These are phyloP conservation scores for Podila clonocystis DNA, from an alignment of 192 early-diverging fungal genomes.

Conservation along the genomic window DNA sequence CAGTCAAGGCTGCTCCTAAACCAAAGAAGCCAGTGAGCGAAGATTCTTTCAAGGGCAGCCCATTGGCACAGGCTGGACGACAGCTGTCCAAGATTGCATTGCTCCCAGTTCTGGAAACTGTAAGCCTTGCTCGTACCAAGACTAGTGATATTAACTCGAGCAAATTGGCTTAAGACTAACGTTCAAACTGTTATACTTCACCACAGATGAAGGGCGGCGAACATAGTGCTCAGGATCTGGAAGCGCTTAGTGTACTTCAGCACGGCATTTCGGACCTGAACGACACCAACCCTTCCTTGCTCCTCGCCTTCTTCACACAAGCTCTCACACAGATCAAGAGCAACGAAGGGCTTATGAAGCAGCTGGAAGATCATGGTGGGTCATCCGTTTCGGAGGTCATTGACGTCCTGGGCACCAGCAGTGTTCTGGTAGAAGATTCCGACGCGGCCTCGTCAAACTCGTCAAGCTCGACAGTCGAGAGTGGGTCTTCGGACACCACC, in stretches of 20 bases:
- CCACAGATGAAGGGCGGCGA: conserved; percentile 49
- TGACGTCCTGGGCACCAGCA: conserved; percentile 15
- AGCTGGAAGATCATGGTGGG: conserved; percentile 25
- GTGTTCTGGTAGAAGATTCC: conserved; percentile 14
- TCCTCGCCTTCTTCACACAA: conserved; percentile 48
- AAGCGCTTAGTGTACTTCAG: conserved; percentile 50
- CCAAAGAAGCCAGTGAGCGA: conserved; percentile 26
- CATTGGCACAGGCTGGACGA: conserved; percentile 39
- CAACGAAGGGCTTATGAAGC: conserved; percentile 22
- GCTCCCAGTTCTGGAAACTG: conserved; percentile 39
- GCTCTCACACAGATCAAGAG: conserved; percentile 48
- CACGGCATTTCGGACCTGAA: conserved; percentile 54
- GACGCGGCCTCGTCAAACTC: conserved; percentile 16
- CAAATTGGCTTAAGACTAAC: not conserved
- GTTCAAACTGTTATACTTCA: no score
- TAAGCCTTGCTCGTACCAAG: not conserved
- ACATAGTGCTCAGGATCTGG: conserved; percentile 51
- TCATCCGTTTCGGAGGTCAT: conserved; percentile 24
- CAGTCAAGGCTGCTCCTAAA: conserved; percentile 28
- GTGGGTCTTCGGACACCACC: conserved; percentile 5
- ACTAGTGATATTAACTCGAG: not conserved
- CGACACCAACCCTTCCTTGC: conserved; percentile 49
- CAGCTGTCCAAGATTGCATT: conserved; percentile 34
- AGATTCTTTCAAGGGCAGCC: conserved; percentile 25
- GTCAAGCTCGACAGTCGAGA: conserved; percentile 11